Evolutionary conservation across 768 basidiomycete species (phyloP), one percentile per base, ranked within the genome.

Genomic region (Pleurotus tuber-regium): DNA sequence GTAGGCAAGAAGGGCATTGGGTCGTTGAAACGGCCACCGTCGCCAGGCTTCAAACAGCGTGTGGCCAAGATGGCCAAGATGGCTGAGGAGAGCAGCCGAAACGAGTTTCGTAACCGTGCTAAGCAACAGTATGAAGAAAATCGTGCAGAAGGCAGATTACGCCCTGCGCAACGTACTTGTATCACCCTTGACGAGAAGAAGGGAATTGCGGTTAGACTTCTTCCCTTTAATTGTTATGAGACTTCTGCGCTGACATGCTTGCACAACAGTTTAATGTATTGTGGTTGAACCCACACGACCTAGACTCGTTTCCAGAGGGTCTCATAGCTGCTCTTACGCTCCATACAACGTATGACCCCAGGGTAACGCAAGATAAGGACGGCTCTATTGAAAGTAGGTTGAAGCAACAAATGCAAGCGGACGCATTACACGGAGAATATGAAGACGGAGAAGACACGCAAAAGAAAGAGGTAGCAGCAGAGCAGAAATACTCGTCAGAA

Each of bases 1-100:
- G 12, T 61, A 93, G 92, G 92, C 23, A 89, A 81, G 69, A 83
- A 78, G 57, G 92, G 92, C 16, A 89, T 90, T 44, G 88, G 88
- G 21, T 69, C 83, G 2, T 70, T 73, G 33, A 89, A 92, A 59
- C 86, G 90, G 10, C 68, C 84, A 2, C 72, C 74, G 24, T 88
- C 89, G 0, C 86, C 89, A 18, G 72, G 72, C 29, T 70, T 80
- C 10, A 70, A 80, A 7, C 85, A 86, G 52, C 77, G 87, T 38
- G 67, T 84, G 42, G 83, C 82, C 8, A 90, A 91, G 69, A 84
- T 88, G 76, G 85, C 83, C 0, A 86, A 89, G 69, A 83, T 87
- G 77, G 84, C 75, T 0, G 75, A 72, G 64, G 73, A 77, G 65
- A 70, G 78, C 8, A 84, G 88, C 56, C 71, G 73, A 9, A 69